Evolutionary conservation across 2,329 filamentous ascomycete species (phyloP), one percentile per base, ranked within the genome.

Genomic region (Paecilomyces fulvus): DNA sequence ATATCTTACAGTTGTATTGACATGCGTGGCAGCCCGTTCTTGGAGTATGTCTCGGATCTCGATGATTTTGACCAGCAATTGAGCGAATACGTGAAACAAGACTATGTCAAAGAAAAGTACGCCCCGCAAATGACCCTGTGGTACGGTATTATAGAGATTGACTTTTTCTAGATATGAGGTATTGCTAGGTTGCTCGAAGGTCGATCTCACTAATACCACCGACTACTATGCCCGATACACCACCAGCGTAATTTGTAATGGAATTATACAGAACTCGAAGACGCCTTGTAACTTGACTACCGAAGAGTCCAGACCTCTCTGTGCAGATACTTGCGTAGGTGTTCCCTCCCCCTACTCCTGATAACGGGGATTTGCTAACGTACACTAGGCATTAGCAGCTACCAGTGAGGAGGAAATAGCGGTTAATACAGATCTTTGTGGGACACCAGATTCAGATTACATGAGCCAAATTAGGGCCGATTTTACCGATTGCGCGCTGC

Each of bases 171-270:
- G 92, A 78, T 99, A 92, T 74, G 81, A 89, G 70, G 79, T 82
- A 54, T 78, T 90, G 51, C 82, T 99, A 61, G 92, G 92, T 56
- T 99, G 94, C 71, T 80, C 82, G 51, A 82, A 83, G 60, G 79
- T 96, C 65, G 84, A 94, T 67, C 81, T 92, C 56, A 84, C 83
- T 56, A 89, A 95, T 70, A 87, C 90, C 3, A 87, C 84, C 63
- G 82, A 88, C 66, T 83, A 92, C 67, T 99, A 99, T 74, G 92
- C 94, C 52, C 87, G 94, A 65, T 99, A 92, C 75, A 95, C 92
- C 4, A 94, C 85, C 51, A 94, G 89, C 59, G 87, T 95, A 61
- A 82, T 99, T 61, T 99, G 94, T 80, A 97, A 95, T 78, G 83
- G 89, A 62, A 88, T 99, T 68, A 83, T 99, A 53, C 94, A 99